Evolutionary conservation across 257 asterid genomes (phyloP).

Genomic region (Echites panduratus): DNA sequence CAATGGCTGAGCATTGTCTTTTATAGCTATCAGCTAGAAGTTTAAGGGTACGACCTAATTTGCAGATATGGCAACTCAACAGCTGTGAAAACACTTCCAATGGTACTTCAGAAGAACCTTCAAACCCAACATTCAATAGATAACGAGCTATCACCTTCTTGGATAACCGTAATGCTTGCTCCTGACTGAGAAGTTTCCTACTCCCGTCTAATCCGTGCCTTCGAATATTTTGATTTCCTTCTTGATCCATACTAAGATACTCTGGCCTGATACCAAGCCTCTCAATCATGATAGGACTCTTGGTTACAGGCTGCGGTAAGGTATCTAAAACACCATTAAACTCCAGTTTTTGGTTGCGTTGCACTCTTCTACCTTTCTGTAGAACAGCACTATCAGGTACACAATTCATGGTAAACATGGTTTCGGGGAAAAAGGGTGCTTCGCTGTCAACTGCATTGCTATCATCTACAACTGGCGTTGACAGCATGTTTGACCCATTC

Average conservation of each 20-base stretch:
- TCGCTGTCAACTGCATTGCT: constrained; percentile 45
- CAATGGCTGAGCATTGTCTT: constrained; percentile 85
- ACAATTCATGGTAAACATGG: constrained; percentile 76
- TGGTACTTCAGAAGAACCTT: constrained; percentile 70
- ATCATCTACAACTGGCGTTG: constrained; percentile 38
- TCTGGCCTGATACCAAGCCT: constrained; percentile 92
- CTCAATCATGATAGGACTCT: constrained; percentile 95
- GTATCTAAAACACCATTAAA: constrained; percentile 85
- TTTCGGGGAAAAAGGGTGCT: constrained; percentile 70
- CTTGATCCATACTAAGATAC: constrained; percentile 78
- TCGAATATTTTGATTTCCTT: constrained; percentile 53
- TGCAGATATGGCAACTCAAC: constrained; percentile 63
- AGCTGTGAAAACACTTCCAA: constrained; percentile 69
- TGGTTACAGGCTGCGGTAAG: constrained; percentile 65
- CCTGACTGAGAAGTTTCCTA: constrained; percentile 55
- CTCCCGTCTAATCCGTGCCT: constrained; percentile 53
- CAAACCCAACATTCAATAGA: constrained; percentile 66
- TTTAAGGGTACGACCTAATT: constrained; percentile 75
- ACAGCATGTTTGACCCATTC: constrained; percentile 36
- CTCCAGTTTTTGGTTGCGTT: constrained; percentile 47
- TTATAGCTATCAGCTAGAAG: constrained; percentile 79
- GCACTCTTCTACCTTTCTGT: constrained; percentile 28
- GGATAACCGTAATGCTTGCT: constrained; percentile 72
- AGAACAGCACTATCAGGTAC: constrained; percentile 79
- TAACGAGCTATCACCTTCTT: constrained; percentile 74